phyloP scores from a whole-genome alignment of 306 rosid genomes.

The Prunus salicina region DNA sequence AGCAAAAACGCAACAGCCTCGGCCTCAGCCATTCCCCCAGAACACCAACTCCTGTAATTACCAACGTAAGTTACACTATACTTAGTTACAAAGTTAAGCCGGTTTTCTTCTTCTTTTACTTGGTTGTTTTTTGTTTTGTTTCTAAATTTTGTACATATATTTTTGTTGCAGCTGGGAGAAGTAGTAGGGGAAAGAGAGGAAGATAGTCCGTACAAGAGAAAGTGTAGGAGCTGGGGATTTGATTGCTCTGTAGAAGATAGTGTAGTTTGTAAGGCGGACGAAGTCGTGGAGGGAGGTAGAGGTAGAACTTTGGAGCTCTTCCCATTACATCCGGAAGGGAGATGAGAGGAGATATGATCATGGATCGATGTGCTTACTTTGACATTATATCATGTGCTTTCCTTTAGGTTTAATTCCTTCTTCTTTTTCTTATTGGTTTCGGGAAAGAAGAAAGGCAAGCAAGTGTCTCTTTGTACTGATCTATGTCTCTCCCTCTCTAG shows the following conservation, averaged over 20 bases:
- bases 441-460: slow-evolving; percentile 80
- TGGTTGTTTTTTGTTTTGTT: neutral
- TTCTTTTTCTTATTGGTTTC: slow-evolving; percentile 52
- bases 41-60: slow-evolving; percentile 36
- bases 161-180: slow-evolving; percentile 35
- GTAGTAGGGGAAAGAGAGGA: slow-evolving; percentile 49
- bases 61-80: slow-evolving; percentile 5
- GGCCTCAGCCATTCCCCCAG: slow-evolving; percentile 60
- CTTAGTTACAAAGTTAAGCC: neutral
- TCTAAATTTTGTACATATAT: neutral
- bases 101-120: too few species aligned
- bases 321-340: slow-evolving; percentile 91
- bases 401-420: slow-evolving; percentile 17
- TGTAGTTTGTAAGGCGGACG: slow-evolving; percentile 7
- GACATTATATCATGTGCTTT: slow-evolving; percentile 5
- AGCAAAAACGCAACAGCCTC: slow-evolving; percentile 74
- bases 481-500: neutral
- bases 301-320: slow-evolving; percentile 82
- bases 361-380: slow-evolving; percentile 15
- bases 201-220: slow-evolving; percentile 75
- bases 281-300: slow-evolving; percentile 50
- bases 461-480: slow-evolving; percentile 48
- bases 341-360: slow-evolving; percentile 10
- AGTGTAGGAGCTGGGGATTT: slow-evolving; percentile 68
- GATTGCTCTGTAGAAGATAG: slow-evolving; percentile 50